Percentiles rank a stretch among this genome's conserved stretches.
These are phyloP conservation scores for Spergularia marina DNA, from an alignment of 148 eudicot genomes.

Conservation along the genomic window DNA sequence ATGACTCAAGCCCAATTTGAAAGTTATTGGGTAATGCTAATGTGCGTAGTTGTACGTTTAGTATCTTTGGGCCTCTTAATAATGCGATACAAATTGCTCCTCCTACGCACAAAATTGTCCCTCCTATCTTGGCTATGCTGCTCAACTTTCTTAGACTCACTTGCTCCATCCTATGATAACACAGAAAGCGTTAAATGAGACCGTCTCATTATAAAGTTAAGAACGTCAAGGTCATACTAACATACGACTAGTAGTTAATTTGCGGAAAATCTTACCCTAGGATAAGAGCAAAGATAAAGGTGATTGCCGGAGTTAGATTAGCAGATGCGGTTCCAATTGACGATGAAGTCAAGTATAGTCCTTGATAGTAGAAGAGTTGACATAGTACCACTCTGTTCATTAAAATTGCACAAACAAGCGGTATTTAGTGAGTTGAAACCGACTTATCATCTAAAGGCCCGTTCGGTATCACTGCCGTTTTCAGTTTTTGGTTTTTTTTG, in stretches of 20 bases:
- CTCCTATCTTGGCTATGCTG: constrained; percentile 64
- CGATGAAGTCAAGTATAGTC: constrained; percentile 56
- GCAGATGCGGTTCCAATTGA: constrained; percentile 53
- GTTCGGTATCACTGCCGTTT: no score
- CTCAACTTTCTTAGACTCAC: constrained; percentile 50
- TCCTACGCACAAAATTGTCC: constrained; percentile 57
- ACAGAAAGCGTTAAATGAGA: no score
- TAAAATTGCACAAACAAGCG: not conserved
- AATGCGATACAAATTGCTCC: constrained; percentile 67
- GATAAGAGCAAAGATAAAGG: constrained; percentile 50
- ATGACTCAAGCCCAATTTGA: constrained; percentile 24
- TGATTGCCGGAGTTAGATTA: constrained; percentile 65
- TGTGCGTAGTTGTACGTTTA: constrained; percentile 34
- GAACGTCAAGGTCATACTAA: no score
- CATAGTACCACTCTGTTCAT: constrained; percentile 47
- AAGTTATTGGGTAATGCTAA: constrained; percentile 19
- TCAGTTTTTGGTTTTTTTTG: no score
- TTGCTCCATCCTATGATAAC: constrained; percentile 50
- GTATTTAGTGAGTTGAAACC: no score
- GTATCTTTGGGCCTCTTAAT: constrained; percentile 65
- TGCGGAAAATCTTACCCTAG: constrained; percentile 40
- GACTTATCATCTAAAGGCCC: no score
- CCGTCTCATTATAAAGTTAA: no score
- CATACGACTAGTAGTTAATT: not conserved
- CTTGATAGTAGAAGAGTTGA: constrained; percentile 58